Base-by-base conservation (phyloP, 2,329 filamentous ascomycete genomes). In the Fusarium ramigenum region DNA sequence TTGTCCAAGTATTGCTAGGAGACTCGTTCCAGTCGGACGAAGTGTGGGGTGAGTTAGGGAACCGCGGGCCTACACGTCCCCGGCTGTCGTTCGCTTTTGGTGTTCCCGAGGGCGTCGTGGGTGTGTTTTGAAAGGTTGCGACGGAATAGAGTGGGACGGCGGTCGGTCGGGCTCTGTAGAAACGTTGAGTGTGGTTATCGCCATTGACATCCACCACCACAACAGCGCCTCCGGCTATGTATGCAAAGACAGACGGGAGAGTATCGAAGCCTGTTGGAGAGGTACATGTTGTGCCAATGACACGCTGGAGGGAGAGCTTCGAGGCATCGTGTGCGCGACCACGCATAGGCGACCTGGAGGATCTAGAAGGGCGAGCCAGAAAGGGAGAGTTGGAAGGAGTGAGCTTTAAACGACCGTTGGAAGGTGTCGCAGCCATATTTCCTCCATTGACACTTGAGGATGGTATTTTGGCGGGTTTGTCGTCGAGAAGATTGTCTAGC, bases 221-320 rank as follows among this genome's bases (percentile, higher is more conserved):
- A n/a, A 94, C 96, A 47, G 96, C 94, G 15, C 95, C 96, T 62
- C 96, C 96, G 14, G 96, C 96, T 72, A 95, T 95, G 81, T 97
- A 96, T 62, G 95, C 95, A 82, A 98, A 97, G 57, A 88, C 92
- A 18, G 91, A 89, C 44, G 92, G 86, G 68, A 96, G 90, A 72
- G 90, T 91, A 80, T 97, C 95, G 82, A 99, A 97, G 71, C 93
- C 94, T 79, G 93, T 95, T 44, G 94, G 92, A 9, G 93, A 93
- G 75, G 87, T 90, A 72, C 94, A 96, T 12, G 96, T 98, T 30
- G 95, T 97, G 52, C 96, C 96, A 78, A 98, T 93, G 64, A 98
- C 94, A 72, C 94, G 91, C 81, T 92, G 92, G 70, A 98, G 86
- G 43, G 92, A 92, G 49, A 98, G 87, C 44, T 88, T 88, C 28